Percentiles rank a stretch among this genome's conserved stretches.
Evolutionary conservation across 108 stramenopile genomes (phyloP).

Genomic region (Conticribra weissflogii): DNA sequence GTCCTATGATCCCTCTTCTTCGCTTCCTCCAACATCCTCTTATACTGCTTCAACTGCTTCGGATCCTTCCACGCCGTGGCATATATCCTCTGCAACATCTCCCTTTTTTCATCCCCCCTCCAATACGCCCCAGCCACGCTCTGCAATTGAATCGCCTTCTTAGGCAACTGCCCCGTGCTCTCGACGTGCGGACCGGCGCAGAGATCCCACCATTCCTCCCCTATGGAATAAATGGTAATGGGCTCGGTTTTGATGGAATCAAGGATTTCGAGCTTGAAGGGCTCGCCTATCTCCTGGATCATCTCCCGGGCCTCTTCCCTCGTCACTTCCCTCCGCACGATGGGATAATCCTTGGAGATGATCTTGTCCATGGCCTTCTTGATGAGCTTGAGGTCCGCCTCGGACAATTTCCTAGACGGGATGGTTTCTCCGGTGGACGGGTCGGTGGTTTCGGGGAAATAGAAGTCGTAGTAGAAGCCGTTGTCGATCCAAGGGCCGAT

Average conservation of each 20-base stretch:
- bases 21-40: slow-evolving; percentile 93
- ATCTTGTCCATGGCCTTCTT: slow-evolving; percentile 98
- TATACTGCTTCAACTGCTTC: slow-evolving; percentile 83
- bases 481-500: slow-evolving; percentile 99
- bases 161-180: slow-evolving; percentile 81
- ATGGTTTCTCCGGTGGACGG: slow-evolving; percentile 69
- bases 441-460: slow-evolving; percentile 79
- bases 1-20: slow-evolving; percentile 97
- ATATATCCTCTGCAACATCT: slow-evolving; percentile 94
- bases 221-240: slow-evolving; percentile 96
- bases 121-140: slow-evolving; percentile 98
- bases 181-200: slow-evolving; percentile 98
- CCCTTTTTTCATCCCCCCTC: slow-evolving; percentile 96
- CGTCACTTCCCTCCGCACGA: slow-evolving; percentile 88
- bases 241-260: slow-evolving; percentile 92
- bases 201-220: slow-evolving; percentile 97
- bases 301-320: slow-evolving; percentile 88
- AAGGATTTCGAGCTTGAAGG: slow-evolving; percentile 96
- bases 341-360: slow-evolving; percentile 86
- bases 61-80: slow-evolving; percentile 95
- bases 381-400: slow-evolving; percentile 85
- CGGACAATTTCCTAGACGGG: slow-evolving; percentile 72
- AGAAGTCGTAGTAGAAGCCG: slow-evolving; percentile 98
- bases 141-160: slow-evolving; percentile 84
- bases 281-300: slow-evolving; percentile 84